phyloP scores from a whole-genome alignment of 2,329 filamentous ascomycete genomes.

The Myriosclerotinia duriaeana region DNA sequence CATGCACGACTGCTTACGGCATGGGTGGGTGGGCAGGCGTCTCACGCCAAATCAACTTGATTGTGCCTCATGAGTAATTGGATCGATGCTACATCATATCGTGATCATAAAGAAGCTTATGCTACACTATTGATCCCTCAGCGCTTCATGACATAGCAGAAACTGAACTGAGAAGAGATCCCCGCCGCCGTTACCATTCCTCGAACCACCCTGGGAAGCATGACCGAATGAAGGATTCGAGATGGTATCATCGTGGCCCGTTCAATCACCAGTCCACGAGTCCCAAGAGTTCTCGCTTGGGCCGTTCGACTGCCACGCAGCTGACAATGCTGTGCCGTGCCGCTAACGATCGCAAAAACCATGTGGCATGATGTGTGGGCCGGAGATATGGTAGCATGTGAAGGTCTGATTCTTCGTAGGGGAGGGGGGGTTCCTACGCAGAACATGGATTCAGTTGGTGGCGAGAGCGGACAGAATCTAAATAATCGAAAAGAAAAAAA shows the following conservation, averaged over 20 bases:
- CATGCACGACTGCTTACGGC: slow-evolving; percentile 18
- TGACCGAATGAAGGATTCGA: slow-evolving; percentile 13
- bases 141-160: background rate
- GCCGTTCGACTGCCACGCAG: slow-evolving; percentile 23
- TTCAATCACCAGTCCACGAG: slow-evolving; percentile 7
- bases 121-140: slow-evolving; percentile 19
- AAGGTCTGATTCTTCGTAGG: slow-evolving; percentile 4
- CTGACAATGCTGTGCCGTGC: slow-evolving; percentile 25
- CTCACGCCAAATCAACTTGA: slow-evolving; percentile 20
- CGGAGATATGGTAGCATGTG: slow-evolving; percentile 2
- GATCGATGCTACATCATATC: slow-evolving; percentile 16
- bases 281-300: slow-evolving; percentile 8
- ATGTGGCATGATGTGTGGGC: slow-evolving; percentile 21
- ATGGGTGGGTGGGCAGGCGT: background rate
- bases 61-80: slow-evolving; percentile 16
- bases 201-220: background rate
- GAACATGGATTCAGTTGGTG: background rate
- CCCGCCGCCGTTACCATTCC: background rate
- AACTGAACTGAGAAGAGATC: slow-evolving; percentile 5
- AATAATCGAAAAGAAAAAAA: too few species aligned
- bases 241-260: slow-evolving; percentile 20
- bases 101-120: slow-evolving; percentile 22
- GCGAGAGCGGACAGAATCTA: too few species aligned
- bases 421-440: background rate
- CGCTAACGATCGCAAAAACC: slow-evolving; percentile 22